Conservation (phyloP, 2,329 filamentous ascomycete species). For the Exutisphaerella laricina region DNA sequence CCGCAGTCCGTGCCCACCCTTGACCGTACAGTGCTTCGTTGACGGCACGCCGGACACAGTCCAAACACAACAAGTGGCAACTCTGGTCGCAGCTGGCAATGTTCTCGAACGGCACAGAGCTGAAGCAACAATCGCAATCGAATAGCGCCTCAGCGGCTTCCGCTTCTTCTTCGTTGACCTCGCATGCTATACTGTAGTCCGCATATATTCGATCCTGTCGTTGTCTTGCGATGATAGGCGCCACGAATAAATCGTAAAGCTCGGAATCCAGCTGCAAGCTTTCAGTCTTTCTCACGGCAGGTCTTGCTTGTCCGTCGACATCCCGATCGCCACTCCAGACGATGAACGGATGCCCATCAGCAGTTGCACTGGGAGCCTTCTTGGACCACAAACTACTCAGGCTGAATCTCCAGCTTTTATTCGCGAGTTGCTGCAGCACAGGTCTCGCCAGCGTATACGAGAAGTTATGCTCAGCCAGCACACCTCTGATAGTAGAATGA, state of each 20-base stretch:
- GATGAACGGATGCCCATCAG: slow-evolving; percentile 57
- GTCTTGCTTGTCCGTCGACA: slow-evolving; percentile 50
- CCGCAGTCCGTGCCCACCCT: slow-evolving; percentile 77
- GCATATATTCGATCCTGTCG: slow-evolving; percentile 35
- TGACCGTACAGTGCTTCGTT: slow-evolving; percentile 90
- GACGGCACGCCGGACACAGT: slow-evolving; percentile 74
- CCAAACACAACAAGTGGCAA: slow-evolving; percentile 71
- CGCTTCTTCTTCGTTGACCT: slow-evolving; percentile 47
- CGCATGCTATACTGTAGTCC: slow-evolving; percentile 40
- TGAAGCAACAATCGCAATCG: slow-evolving; percentile 77
- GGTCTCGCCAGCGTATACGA: slow-evolving; percentile 67
- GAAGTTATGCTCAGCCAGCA: slow-evolving; percentile 75
- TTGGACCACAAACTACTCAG: slow-evolving; percentile 65
- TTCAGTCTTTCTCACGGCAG: slow-evolving; percentile 60
- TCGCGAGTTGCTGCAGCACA: slow-evolving; percentile 62
- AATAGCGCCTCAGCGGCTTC: slow-evolving; percentile 44
- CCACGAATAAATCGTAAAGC: slow-evolving; percentile 42
- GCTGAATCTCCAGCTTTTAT: slow-evolving; percentile 72
- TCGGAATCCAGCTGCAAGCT: slow-evolving; percentile 52
- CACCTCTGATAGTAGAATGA: slow-evolving; percentile 67
- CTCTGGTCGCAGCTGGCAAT: slow-evolving; percentile 64
- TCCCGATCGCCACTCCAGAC: slow-evolving; percentile 49
- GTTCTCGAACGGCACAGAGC: slow-evolving; percentile 64
- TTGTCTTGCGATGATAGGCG: slow-evolving; percentile 38
- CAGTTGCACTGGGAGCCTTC: slow-evolving; percentile 50